Conservation (phyloP, 805 yeast species). For the Ogataea philodendri region DNA sequence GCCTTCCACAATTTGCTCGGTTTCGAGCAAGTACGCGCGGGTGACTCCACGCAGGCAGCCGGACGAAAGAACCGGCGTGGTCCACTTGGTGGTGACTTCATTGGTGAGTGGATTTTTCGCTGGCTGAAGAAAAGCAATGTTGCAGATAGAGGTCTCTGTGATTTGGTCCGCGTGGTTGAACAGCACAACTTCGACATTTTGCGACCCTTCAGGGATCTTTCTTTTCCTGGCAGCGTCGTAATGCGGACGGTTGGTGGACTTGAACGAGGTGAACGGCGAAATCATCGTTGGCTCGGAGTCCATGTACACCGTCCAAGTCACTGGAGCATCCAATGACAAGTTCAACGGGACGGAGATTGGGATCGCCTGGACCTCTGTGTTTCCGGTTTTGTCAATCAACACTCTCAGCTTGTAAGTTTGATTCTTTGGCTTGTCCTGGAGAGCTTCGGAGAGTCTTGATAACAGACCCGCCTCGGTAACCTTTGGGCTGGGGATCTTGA, state of each 20-base stretch:
- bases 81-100: conserved; percentile 50
- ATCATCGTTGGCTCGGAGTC: conserved; percentile 52
- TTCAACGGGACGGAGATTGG: conserved; percentile 8
- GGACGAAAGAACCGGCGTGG: conserved; percentile 72
- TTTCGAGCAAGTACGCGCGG: conserved; percentile 57
- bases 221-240: conserved; percentile 64
- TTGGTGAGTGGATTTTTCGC: conserved; percentile 29
- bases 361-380: conserved; percentile 35
- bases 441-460: conserved; percentile 37
- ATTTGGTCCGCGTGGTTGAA: conserved; percentile 58
- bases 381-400: conserved; percentile 32
- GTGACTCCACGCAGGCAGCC: conserved; percentile 89
- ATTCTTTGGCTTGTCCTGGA: conserved; percentile 31
- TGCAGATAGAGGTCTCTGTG: conserved; percentile 82
- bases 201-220: conserved; percentile 33
- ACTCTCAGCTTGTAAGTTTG: conserved; percentile 49
- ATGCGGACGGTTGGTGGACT: conserved; percentile 70
- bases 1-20: conserved; percentile 21
- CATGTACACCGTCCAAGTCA: conserved; percentile 59
- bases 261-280: conserved; percentile 82
- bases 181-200: conserved; percentile 63
- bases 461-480: conserved; percentile 45
- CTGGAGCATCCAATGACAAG: conserved; percentile 9
- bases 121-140: conserved; percentile 60
- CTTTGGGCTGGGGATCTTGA: conserved; percentile 40